Base-by-base conservation (phyloP, 495 filamentous ascomycete species). In the Tetracladium marchalianum region DNA sequence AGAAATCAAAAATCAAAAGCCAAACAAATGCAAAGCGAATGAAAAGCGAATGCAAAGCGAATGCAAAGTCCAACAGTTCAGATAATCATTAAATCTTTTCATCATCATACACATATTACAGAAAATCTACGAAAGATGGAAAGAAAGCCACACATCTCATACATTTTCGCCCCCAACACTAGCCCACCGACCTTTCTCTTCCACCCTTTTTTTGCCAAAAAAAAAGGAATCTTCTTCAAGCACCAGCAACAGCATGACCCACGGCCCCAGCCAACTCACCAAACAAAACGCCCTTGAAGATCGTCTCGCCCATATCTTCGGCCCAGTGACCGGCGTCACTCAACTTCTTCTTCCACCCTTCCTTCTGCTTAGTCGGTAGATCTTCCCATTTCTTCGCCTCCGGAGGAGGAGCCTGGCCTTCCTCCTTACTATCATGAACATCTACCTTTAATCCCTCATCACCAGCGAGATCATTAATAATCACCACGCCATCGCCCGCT, bases 211-310 rank as follows among this genome's bases (percentile, higher is more conserved):
- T n/a, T n/a, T n/a, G n/a, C n/a, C n/a, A n/a, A n/a, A n/a, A n/a
- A n/a, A n/a, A n/a, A n/a, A n/a, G n/a, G n/a, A n/a, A n/a, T n/a
- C n/a, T n/a, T 42, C 35, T 39, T 40, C 35, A 46, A 27, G 39
- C 46, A 4, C 53, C 53, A 31, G 34, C 52, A 39, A 56, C 53
- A 49, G 48, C 53, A 5, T 44, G 27, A 19, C 50, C 53, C 0
- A 60, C 62, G 13, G 57, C 63, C 19, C 50, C 58, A 12, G 45
- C 58, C 16, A 81, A 72, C 63, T 86, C 75, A 16, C 78, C 73
- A 66, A 93, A 93, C 38, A 93, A 61, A 6, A 95, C 71, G 6
- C 84, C 79, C 60, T 80, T 72, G 32, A 92, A 70, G 11, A 92
- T 72, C 31, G 70, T 72, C 63, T 87, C 84, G 1, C 83, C 84